phyloP scores from a whole-genome alignment of 768 basidiomycete genomes.

The Boletus coccyginus region DNA sequence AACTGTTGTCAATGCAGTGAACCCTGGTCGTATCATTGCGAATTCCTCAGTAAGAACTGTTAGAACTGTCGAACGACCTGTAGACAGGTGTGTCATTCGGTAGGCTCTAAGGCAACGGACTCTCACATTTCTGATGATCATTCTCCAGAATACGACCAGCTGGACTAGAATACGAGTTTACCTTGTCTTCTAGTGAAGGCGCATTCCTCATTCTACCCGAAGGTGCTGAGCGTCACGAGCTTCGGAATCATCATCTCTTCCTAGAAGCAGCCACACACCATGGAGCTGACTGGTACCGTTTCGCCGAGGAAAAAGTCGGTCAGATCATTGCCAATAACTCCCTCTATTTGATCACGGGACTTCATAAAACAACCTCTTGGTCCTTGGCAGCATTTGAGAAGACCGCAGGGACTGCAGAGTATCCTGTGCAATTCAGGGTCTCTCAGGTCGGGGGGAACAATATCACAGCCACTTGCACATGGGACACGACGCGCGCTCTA shows the following conservation, averaged over 20 bases:
- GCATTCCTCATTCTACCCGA: constrained; percentile 32
- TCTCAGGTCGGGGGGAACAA: not conserved
- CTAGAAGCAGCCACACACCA: constrained; percentile 16
- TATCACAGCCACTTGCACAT: constrained; percentile 2
- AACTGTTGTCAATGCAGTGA: not conserved
- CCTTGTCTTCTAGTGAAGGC: constrained; percentile 20
- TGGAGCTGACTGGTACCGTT: constrained; percentile 29
- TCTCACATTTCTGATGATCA: not conserved
- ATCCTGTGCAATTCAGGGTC: constrained; percentile 7
- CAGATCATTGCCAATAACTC: constrained; percentile 21
- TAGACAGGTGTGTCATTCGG: not conserved
- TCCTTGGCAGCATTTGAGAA: constrained; percentile 27
- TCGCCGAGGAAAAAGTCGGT: constrained; percentile 16
- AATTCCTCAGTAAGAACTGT: constrained; percentile 6
- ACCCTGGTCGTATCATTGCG: constrained; percentile 3
- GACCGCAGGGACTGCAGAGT: too few species aligned
- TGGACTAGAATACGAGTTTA: constrained; percentile 4
- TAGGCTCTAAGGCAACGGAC: not conserved
- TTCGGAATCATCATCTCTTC: constrained; percentile 19
- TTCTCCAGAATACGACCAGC: not conserved
- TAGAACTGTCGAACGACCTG: not conserved
- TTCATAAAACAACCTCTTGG: constrained; percentile 18
- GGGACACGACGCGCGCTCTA: constrained; percentile 3
- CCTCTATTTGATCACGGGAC: constrained; percentile 27
- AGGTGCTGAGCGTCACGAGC: constrained; percentile 22